Conservation (phyloP, 2,329 filamentous ascomycete genomes). For the Xylariaceae sp. region DNA sequence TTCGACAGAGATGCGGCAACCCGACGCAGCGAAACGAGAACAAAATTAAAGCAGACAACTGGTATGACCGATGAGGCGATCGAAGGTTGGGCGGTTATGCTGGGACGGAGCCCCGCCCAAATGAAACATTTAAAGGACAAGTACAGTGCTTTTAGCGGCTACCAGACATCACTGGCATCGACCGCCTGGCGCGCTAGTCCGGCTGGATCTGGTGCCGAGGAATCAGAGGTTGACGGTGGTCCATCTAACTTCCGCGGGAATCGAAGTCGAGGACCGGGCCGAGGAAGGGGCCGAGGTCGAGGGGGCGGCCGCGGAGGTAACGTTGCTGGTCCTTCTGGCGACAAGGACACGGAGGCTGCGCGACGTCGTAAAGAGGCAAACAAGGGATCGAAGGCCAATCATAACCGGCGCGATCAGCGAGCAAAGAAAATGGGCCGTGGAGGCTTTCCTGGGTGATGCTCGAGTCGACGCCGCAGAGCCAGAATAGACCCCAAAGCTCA, state of each 20-base stretch:
- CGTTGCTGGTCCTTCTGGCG: constrained; percentile 60
- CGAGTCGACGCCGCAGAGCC: no score
- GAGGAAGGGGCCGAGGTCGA: constrained; percentile 42
- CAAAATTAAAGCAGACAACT: constrained; percentile 66
- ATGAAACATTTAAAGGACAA: constrained; percentile 67
- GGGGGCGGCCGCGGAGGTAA: constrained; percentile 52
- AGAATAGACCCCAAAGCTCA: no score
- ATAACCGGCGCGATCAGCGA: constrained; percentile 72
- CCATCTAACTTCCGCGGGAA: constrained; percentile 39
- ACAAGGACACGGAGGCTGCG: constrained; percentile 68
- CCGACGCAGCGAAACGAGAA: constrained; percentile 58
- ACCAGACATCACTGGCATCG: constrained; percentile 59
- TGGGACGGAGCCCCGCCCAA: constrained; percentile 66
- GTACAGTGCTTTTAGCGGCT: constrained; percentile 60
- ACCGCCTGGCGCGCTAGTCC: constrained; percentile 61
- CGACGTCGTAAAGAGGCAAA: constrained; percentile 75
- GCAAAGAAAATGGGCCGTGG: constrained; percentile 62
- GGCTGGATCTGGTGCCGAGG: constrained; percentile 52
- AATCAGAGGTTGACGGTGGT: constrained; percentile 44
- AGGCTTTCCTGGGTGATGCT: constrained; percentile 28
- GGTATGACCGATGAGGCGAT: constrained; percentile 91
- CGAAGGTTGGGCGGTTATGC: constrained; percentile 91
- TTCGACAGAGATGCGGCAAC: constrained; percentile 72
- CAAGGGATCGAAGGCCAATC: constrained; percentile 79
- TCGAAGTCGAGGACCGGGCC: constrained; percentile 40